Conservation (phyloP, 176 grass and related monocot species). For the Ananas comosus region DNA sequence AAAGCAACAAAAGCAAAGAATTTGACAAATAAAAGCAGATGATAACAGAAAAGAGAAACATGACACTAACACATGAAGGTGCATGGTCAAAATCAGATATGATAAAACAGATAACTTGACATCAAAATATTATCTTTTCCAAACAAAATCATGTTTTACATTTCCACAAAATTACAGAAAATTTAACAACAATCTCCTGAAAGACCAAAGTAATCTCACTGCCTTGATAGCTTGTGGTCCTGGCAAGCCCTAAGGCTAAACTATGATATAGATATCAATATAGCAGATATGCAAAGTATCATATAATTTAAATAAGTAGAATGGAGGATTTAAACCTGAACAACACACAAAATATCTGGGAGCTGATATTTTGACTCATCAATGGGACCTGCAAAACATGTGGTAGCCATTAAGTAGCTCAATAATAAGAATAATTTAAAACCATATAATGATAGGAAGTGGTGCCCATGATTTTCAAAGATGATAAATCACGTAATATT, state of each 20-base stretch:
- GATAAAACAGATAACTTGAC: too few relatives aligned
- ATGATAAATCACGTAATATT: background rate
- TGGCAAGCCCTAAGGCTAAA: too few relatives aligned
- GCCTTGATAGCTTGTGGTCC: too few relatives aligned
- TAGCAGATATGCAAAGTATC: background rate
- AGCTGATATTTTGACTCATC: constrained; percentile 83
- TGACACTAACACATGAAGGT: too few relatives aligned
- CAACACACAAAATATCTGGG: constrained; percentile 90
- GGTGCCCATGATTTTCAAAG: background rate
- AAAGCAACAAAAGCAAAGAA: too few relatives aligned
- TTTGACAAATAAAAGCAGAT: too few relatives aligned
- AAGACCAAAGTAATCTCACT: too few relatives aligned
- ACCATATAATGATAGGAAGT: background rate
- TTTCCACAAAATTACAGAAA: background rate
- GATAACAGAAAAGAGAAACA: too few relatives aligned
- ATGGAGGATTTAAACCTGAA: constrained; percentile 51
- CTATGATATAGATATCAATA: too few relatives aligned
- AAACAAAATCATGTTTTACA: background rate
- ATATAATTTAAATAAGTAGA: constrained; percentile 1
- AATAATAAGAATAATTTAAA: background rate
- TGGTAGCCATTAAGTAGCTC: background rate
- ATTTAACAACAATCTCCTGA: too few relatives aligned
- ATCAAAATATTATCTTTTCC: too few relatives aligned
- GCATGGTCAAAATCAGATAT: too few relatives aligned
- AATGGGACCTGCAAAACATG: constrained; percentile 44